These are phyloP conservation scores for Xylaria sp. DNA, from an alignment of 2,329 filamentous ascomycete species.

Conservation along the genomic window DNA sequence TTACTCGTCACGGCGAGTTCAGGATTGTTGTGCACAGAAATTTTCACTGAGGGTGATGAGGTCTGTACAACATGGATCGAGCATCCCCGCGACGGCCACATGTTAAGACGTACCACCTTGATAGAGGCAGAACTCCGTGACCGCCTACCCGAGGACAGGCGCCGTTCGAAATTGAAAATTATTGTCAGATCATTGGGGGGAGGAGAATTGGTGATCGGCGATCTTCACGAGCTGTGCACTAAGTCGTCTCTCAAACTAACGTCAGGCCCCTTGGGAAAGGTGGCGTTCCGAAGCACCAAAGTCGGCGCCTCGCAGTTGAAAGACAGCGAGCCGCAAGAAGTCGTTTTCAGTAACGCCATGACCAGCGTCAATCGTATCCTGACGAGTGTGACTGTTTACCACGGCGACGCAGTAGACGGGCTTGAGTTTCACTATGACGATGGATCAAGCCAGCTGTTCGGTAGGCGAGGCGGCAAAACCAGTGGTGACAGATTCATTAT, in stretches of 20 bases:
- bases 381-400: slow-evolving; percentile 78
- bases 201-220: slow-evolving; percentile 78
- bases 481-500: slow-evolving; percentile 81
- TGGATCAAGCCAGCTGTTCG: slow-evolving; percentile 84
- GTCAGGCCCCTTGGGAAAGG: slow-evolving; percentile 70
- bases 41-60: slow-evolving; percentile 83
- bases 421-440: slow-evolving; percentile 96
- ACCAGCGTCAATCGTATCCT: slow-evolving; percentile 77
- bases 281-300: slow-evolving; percentile 79
- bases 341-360: slow-evolving; percentile 76
- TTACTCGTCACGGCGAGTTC: slow-evolving; percentile 82
- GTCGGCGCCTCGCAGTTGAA: slow-evolving; percentile 79
- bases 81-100: slow-evolving; percentile 71
- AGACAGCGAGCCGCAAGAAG: slow-evolving; percentile 74
- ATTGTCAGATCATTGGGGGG: slow-evolving; percentile 81
- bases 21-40: slow-evolving; percentile 86
- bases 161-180: slow-evolving; percentile 76
- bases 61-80: slow-evolving; percentile 85
- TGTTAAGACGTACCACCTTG: slow-evolving; percentile 78
- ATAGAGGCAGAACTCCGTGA: slow-evolving; percentile 79
- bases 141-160: slow-evolving; percentile 76
- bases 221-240: slow-evolving; percentile 76
- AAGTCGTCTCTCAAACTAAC: slow-evolving; percentile 82
- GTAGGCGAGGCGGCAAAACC: slow-evolving; percentile 73
- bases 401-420: slow-evolving; percentile 81